These are phyloP conservation scores for Neurospora discreta DNA, from an alignment of 495 filamentous ascomycete species.

Conservation along the genomic window DNA sequence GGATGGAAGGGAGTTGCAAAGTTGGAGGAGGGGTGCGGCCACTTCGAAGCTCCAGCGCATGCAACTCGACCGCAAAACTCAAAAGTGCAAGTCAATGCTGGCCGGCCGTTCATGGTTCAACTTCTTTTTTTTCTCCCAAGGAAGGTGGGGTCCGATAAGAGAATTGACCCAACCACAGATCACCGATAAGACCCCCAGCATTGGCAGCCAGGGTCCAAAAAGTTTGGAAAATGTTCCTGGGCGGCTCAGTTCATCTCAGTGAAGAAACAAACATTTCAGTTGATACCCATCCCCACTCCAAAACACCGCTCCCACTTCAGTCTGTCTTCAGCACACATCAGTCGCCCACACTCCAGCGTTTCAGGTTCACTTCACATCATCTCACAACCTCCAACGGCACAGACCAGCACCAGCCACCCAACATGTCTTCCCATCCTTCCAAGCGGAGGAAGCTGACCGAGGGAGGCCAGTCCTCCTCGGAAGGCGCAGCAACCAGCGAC, in stretches of 20 bases:
- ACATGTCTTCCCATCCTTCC: slow-evolving; percentile 30
- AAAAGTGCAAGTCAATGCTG: background rate
- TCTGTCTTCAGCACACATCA: background rate
- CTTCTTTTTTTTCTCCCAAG: slow-evolving; percentile 12
- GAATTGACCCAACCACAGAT: background rate
- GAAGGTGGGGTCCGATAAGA: slow-evolving; percentile 14
- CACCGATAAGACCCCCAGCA: slow-evolving; percentile 8
- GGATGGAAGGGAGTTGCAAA: background rate
- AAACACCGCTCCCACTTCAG: background rate
- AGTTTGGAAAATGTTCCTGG: background rate
- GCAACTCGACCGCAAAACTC: background rate
- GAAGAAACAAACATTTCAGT: background rate
- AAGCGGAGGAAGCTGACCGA: slow-evolving; percentile 34
- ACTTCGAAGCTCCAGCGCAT: background rate
- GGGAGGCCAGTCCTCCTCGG: slow-evolving; percentile 19
- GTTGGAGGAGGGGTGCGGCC: background rate
- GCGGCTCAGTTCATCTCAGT: background rate
- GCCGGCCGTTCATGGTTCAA: background rate
- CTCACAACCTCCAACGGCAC: slow-evolving; percentile 1
- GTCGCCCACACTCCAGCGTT: background rate
- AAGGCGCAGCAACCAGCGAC: slow-evolving; percentile 16
- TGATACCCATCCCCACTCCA: background rate
- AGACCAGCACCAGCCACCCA: background rate
- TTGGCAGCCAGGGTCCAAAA: background rate
- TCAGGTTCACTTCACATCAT: background rate